These are phyloP conservation scores for Nitzschia palea DNA, from an alignment of 108 stramenopile genomes.

Conservation along the genomic window DNA sequence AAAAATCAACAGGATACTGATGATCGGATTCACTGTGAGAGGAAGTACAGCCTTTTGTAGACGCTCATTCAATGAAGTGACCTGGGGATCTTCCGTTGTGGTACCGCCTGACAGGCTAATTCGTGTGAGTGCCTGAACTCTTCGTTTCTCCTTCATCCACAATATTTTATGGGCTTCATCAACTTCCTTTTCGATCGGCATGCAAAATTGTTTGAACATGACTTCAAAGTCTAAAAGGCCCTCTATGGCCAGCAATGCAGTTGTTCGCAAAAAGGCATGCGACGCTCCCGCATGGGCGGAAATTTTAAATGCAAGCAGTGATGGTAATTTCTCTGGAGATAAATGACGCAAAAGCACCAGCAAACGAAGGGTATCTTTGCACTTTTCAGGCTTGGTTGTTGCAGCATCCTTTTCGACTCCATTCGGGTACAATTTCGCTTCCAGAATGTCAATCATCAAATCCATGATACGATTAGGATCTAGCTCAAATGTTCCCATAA, in stretches of 20 bases:
- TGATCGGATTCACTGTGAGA: constrained; percentile 8
- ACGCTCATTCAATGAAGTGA: constrained; percentile 7
- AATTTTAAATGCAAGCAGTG: constrained; percentile 86
- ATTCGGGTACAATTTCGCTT: constrained; percentile 42
- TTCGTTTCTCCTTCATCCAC: constrained; percentile 22
- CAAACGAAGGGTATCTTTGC: constrained; percentile 22
- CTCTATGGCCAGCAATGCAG: constrained; percentile 49
- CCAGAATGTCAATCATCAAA: constrained; percentile 80
- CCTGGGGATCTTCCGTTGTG: constrained; percentile 26
- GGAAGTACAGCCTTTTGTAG: constrained; percentile 2
- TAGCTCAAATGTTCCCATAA: constrained; percentile 93
- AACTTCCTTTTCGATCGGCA: constrained; percentile 24
- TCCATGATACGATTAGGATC: constrained; percentile 96
- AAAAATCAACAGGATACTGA: constrained; percentile 22
- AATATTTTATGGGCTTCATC: constrained; percentile 32
- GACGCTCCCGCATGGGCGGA: background rate
- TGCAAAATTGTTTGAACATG: constrained; percentile 13
- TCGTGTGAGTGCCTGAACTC: constrained; percentile 21
- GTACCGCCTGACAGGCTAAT: constrained; percentile 31
- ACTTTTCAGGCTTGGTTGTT: background rate
- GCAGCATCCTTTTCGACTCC: background rate
- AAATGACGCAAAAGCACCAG: constrained; percentile 55
- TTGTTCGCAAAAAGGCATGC: constrained; percentile 10
- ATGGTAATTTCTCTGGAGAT: constrained; percentile 51
- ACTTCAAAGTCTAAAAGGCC: constrained; percentile 42